Conservation (phyloP, 1,139 yeast genomes). For the Suhomyces taliae region DNA sequence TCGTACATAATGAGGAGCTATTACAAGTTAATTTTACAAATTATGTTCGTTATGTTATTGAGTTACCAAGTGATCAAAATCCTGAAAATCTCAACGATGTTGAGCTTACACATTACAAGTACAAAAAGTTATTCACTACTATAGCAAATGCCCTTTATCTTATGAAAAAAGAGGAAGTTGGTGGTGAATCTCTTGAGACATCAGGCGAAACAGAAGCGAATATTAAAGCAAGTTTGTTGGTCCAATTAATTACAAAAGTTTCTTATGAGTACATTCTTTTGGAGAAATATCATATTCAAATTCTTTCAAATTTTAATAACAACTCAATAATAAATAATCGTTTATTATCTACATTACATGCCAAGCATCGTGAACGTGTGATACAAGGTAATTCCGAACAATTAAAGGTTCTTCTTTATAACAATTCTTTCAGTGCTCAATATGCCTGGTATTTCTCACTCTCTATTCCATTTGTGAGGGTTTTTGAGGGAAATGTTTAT, state of each 20-base stretch:
- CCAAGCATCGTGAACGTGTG: constrained; percentile 18
- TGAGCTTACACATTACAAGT: constrained; percentile 30
- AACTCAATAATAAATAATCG: constrained; percentile 34
- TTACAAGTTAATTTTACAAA: constrained; percentile 41
- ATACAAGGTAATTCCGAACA: constrained; percentile 13
- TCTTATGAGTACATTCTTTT: constrained; percentile 43
- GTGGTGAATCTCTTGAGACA: constrained; percentile 21
- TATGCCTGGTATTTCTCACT: constrained; percentile 42
- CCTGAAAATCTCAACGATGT: constrained; percentile 21
- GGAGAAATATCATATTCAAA: constrained; percentile 44
- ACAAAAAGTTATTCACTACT: constrained; percentile 26
- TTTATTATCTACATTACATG: constrained; percentile 24
- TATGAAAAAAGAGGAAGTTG: constrained; percentile 32
- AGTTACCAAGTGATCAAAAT: constrained; percentile 25
- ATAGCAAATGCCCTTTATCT: constrained; percentile 29
- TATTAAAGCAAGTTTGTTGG: constrained; percentile 19
- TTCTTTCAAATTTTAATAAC: constrained; percentile 34
- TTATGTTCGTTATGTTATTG: constrained; percentile 38
- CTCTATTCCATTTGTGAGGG: constrained; percentile 38
- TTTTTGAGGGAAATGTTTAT: constrained; percentile 35
- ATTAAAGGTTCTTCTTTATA: constrained; percentile 35
- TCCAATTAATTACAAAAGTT: constrained; percentile 37
- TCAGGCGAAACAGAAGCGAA: constrained; percentile 7
- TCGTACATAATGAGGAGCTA: constrained; percentile 35
- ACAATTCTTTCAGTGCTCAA: constrained; percentile 36